These are phyloP conservation scores for Hypoxylon sp. DNA, from an alignment of 2,329 filamentous ascomycete species.

Conservation along the genomic window DNA sequence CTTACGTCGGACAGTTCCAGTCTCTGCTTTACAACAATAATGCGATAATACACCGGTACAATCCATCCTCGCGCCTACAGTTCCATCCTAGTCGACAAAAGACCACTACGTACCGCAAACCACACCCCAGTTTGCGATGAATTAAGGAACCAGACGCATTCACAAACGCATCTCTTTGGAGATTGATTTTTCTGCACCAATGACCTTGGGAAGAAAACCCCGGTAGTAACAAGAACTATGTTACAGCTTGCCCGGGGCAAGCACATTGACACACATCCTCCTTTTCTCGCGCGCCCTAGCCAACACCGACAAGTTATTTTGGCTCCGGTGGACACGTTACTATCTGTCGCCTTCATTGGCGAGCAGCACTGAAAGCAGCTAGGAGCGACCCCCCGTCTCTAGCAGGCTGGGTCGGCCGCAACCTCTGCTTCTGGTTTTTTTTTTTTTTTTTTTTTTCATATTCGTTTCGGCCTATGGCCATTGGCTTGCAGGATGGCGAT, in stretches of 20 bases:
- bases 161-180: neutral
- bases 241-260: constrained; percentile 31
- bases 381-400: too few species aligned
- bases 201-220: constrained; percentile 32
- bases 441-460: neutral
- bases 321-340: neutral
- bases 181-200: constrained; percentile 4
- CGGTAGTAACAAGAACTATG: constrained; percentile 24
- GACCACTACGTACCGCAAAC: neutral
- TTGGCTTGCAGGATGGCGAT: neutral
- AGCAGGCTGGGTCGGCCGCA: too few species aligned
- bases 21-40: too few species aligned
- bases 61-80: neutral
- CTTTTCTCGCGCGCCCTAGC: constrained; percentile 20
- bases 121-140: neutral
- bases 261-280: constrained; percentile 3
- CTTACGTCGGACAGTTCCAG: too few species aligned
- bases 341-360: neutral
- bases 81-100: neutral
- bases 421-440: too few species aligned
- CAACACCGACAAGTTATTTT: constrained; percentile 14
- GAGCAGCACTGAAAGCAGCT: neutral
- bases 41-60: too few species aligned
- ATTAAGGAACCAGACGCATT: neutral
- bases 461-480: neutral